A percentile compares a stretch with the other conserved stretches of the same genome.
These are phyloP conservation scores for Fusarium subglutinans DNA, from an alignment of 2,329 filamentous ascomycete genomes.

Conservation along the genomic window DNA sequence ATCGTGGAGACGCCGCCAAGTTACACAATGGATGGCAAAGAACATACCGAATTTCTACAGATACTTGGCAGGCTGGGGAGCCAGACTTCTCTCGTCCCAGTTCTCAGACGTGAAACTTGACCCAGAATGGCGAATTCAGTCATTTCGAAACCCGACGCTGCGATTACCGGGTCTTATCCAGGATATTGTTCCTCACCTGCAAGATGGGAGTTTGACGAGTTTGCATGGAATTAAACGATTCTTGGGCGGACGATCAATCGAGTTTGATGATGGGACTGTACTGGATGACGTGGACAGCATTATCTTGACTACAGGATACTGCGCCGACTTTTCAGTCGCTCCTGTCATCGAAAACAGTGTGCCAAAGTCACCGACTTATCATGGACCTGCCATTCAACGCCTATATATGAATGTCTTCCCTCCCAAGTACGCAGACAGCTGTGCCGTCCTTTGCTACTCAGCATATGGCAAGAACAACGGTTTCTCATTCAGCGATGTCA, in stretches of 20 bases:
- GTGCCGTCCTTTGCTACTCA: slow-evolving; percentile 20
- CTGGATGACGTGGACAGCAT: slow-evolving; percentile 9
- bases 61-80: not conserved
- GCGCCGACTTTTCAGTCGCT: slow-evolving; percentile 6
- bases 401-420: slow-evolving; percentile 25
- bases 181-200: slow-evolving; percentile 2
- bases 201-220: slow-evolving; percentile 13
- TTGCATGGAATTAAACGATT: slow-evolving; percentile 7
- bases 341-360: slow-evolving; percentile 8
- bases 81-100: not conserved
- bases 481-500: slow-evolving; percentile 27
- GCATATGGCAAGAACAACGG: slow-evolving; percentile 25
- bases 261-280: slow-evolving; percentile 23
- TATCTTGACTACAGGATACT: slow-evolving; percentile 15
- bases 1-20: slow-evolving; percentile 18
- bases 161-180: slow-evolving; percentile 16
- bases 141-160: not conserved
- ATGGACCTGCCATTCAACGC: not conserved
- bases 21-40: slow-evolving; percentile 15
- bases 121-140: slow-evolving; percentile 14
- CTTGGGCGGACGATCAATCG: slow-evolving; percentile 8
- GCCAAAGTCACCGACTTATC: not conserved
- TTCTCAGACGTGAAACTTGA: not conserved
- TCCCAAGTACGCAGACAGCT: slow-evolving; percentile 14
- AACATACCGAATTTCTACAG: not conserved